Conservation (phyloP, 2,329 filamentous ascomycete species). For the Neofusicoccum parvum region DNA sequence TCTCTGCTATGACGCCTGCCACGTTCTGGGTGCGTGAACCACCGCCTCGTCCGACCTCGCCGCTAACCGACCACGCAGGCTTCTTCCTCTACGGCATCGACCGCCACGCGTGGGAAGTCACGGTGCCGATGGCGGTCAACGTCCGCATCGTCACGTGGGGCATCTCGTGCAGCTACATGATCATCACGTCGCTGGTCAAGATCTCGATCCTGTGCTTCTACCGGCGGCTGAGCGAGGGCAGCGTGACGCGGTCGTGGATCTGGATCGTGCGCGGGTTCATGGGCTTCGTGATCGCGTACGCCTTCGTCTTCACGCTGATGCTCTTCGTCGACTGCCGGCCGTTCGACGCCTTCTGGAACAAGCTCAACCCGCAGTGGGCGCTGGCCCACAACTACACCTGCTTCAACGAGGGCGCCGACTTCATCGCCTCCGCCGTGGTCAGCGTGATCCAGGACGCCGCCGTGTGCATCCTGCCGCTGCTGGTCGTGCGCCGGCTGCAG, state of each 20-base stretch:
- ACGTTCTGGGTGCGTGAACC: not conserved
- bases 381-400: conserved; percentile 27
- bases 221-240: conserved; percentile 41
- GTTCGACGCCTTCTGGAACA: conserved; percentile 43
- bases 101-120: conserved; percentile 13
- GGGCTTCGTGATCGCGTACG: conserved; percentile 41
- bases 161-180: conserved; percentile 27
- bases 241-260: conserved; percentile 42
- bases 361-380: conserved; percentile 32
- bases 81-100: conserved; percentile 4
- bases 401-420: conserved; percentile 40
- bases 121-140: not conserved
- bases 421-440: conserved; percentile 42
- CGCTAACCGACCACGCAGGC: not conserved
- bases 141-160: not conserved
- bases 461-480: conserved; percentile 44
- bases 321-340: conserved; percentile 44
- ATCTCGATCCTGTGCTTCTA: conserved; percentile 46
- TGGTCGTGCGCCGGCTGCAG: conserved; percentile 48
- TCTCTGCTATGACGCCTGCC: not conserved
- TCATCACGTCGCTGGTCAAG: conserved; percentile 33
- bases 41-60: no score
- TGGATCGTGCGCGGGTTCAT: conserved; percentile 43
- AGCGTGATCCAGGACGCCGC: conserved; percentile 45
- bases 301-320: conserved; percentile 39